Percentiles rank a stretch among this genome's conserved stretches.
phyloP scores from a whole-genome alignment of 1,284 basidiomycete genomes.

The Takashimella koratensis region DNA sequence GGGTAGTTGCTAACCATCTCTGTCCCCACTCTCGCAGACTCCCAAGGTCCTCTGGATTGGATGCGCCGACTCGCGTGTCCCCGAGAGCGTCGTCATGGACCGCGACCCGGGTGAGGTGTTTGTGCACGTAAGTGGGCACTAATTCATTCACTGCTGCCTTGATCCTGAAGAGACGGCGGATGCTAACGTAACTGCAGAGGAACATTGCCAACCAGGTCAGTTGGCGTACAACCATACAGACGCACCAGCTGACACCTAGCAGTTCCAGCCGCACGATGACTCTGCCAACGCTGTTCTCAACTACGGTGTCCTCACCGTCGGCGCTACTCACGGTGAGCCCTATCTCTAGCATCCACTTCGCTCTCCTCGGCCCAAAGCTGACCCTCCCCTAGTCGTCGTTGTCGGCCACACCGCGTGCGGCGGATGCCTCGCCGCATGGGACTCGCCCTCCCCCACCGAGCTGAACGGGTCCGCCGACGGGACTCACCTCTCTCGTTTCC shows the following conservation, averaged over 20 bases:
- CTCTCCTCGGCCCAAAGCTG: no score
- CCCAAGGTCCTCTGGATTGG: constrained; percentile 49
- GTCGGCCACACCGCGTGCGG: constrained; percentile 80
- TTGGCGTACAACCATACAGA: neutral
- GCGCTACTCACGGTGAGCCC: constrained; percentile 70
- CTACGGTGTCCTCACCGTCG: constrained; percentile 73
- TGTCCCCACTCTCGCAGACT: constrained; percentile 11
- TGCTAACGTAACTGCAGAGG: constrained; percentile 6
- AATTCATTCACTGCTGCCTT: neutral
- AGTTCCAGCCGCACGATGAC: constrained; percentile 74
- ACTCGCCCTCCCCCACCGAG: constrained; percentile 21
- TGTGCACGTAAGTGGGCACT: constrained; percentile 53
- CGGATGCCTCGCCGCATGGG: constrained; percentile 63
- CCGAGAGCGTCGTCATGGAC: constrained; percentile 42
- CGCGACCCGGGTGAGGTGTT: constrained; percentile 63
- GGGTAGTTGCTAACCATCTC: neutral
- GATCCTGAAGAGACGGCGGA: neutral
- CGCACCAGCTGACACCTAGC: constrained; percentile 33
- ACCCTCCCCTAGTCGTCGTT: constrained; percentile 59
- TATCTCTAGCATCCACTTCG: constrained; percentile 12
- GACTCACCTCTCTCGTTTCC: constrained; percentile 65
- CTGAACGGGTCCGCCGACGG: constrained; percentile 26
- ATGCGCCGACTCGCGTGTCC: constrained; percentile 48
- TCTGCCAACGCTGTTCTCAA: constrained; percentile 72
- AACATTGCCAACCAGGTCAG: constrained; percentile 33